Evolutionary conservation across 2,329 filamentous ascomycete species (phyloP).

Genomic region (Nigrograna mackinnonii): DNA sequence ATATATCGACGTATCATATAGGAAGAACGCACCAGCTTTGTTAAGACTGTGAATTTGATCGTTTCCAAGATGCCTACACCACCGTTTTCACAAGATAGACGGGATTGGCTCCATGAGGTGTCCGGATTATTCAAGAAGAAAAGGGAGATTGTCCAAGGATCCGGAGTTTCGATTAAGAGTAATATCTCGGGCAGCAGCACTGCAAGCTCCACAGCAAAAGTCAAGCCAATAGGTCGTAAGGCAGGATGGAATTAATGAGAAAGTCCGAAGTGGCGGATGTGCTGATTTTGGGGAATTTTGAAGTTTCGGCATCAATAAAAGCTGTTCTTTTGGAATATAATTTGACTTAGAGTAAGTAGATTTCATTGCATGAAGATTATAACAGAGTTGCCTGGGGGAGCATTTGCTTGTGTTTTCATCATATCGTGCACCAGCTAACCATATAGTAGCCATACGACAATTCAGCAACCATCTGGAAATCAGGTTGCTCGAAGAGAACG

Average conservation of each 20-base stretch:
- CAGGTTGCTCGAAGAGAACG: too few relatives aligned
- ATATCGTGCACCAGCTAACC: too few relatives aligned
- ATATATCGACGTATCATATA: not conserved
- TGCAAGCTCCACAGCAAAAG: constrained; percentile 20
- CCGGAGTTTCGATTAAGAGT: constrained; percentile 9
- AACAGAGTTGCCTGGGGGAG: too few relatives aligned
- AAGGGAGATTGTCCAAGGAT: constrained; percentile 3
- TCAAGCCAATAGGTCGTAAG: constrained; percentile 47
- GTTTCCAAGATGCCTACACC: constrained; percentile 35
- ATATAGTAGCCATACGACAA: too few relatives aligned
- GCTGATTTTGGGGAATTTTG: too few relatives aligned
- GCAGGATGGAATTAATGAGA: constrained; percentile 48
- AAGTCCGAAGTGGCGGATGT: constrained; percentile 35
- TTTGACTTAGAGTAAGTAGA: too few relatives aligned
- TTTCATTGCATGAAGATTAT: too few relatives aligned
- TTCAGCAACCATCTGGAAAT: too few relatives aligned
- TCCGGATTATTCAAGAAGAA: constrained; percentile 25
- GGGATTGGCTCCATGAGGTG: constrained; percentile 39
- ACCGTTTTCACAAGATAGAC: constrained; percentile 38
- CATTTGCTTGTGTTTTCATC: too few relatives aligned
- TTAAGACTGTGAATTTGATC: constrained; percentile 1
- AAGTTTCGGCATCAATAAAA: too few relatives aligned
- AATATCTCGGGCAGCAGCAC: constrained; percentile 19
- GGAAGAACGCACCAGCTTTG: not conserved
- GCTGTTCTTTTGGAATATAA: too few relatives aligned